phyloP scores from a whole-genome alignment of 108 stramenopile genomes.

The Hondaea fermentalgiana region DNA sequence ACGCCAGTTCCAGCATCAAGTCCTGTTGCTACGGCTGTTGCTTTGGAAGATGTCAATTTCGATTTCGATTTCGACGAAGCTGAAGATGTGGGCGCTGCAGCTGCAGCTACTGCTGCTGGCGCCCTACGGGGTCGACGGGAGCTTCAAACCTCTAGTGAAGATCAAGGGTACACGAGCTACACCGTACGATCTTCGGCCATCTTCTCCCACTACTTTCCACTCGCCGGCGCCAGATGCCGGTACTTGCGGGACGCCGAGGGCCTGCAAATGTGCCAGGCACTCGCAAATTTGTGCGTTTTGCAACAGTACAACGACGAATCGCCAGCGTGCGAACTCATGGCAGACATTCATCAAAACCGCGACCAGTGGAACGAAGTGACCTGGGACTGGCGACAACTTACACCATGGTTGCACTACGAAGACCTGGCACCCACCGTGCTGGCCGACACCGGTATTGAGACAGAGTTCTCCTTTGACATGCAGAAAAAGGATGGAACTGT shows the following conservation, averaged over 20 bases:
- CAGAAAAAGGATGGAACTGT: not conserved
- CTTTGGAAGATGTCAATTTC: too few relatives aligned
- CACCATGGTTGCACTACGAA: constrained; percentile 60
- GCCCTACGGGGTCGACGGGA: not conserved
- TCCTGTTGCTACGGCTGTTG: too few relatives aligned
- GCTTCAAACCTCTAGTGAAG: not conserved
- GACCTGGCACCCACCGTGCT: constrained; percentile 34
- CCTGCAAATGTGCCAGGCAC: constrained; percentile 42
- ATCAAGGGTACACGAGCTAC: constrained; percentile 27
- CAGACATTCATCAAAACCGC: constrained; percentile 24
- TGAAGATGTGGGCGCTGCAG: too few relatives aligned
- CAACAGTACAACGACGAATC: constrained; percentile 50
- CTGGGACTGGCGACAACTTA: constrained; percentile 44
- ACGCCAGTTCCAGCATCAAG: not conserved
- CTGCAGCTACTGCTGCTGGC: not conserved
- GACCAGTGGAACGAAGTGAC: constrained; percentile 18
- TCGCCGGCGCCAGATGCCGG: constrained; percentile 48
- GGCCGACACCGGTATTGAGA: constrained; percentile 47
- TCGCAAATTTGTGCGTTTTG: constrained; percentile 64
- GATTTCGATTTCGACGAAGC: too few relatives aligned
- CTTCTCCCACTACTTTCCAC: constrained; percentile 46
- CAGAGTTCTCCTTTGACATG: constrained; percentile 37
- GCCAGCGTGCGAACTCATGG: constrained; percentile 44
- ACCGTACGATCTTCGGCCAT: constrained; percentile 16
- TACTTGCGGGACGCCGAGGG: constrained; percentile 30